Conservation (phyloP, 805 yeast genomes). For the Helenozyma baotianmanensis region DNA sequence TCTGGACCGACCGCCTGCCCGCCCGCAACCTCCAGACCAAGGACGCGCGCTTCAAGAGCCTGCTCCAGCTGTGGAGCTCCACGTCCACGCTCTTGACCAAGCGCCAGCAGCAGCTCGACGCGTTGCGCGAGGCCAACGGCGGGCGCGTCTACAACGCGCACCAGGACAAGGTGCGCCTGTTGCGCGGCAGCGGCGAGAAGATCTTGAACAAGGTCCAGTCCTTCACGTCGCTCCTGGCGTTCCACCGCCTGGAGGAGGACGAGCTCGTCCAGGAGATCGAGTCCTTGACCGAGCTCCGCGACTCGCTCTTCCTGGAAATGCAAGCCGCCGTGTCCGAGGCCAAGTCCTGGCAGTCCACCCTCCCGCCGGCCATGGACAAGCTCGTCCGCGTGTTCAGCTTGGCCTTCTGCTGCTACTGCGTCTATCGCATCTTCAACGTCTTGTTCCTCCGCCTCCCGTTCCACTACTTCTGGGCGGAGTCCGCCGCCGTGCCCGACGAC, state of each 20-base stretch:
- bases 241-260: conserved; percentile 20
- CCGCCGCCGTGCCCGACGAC: conserved; percentile 7
- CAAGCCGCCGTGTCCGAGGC: not conserved
- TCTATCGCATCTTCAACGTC: conserved; percentile 43
- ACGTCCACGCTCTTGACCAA: conserved; percentile 32
- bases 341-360: not conserved
- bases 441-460: conserved; percentile 38
- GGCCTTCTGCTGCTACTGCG: conserved; percentile 44
- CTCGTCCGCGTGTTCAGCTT: conserved; percentile 13
- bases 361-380: conserved; percentile 2
- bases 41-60: conserved; percentile 18
- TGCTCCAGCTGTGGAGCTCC: conserved; percentile 38
- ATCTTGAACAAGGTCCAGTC: conserved; percentile 38
- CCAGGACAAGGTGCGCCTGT: conserved; percentile 5
- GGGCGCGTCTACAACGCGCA: conserved; percentile 25
- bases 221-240: conserved; percentile 29
- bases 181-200: conserved; percentile 19
- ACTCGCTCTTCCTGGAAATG: conserved; percentile 19
- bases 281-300: conserved; percentile 29
- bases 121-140: conserved; percentile 14
- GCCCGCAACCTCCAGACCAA: not conserved
- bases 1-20: conserved; percentile 6
- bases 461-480: conserved; percentile 9
- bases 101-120: conserved; percentile 29
- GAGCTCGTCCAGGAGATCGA: conserved; percentile 39